These are phyloP conservation scores for Trichomonascaceae sp. DNA, from an alignment of 1,139 yeast species.

Conservation along the genomic window DNA sequence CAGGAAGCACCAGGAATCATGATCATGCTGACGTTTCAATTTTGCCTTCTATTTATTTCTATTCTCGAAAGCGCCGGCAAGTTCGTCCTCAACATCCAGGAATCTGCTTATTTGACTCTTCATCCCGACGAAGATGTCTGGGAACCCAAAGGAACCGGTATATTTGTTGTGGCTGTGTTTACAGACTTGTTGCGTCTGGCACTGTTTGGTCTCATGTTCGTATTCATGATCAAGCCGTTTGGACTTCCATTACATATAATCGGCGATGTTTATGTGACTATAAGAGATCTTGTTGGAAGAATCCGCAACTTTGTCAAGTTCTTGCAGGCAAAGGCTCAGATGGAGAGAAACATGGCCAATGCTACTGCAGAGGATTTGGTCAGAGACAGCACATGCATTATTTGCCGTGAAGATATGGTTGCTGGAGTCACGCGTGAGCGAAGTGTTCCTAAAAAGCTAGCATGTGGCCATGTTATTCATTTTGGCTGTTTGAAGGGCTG, in stretches of 20 bases:
- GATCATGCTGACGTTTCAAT: slow-evolving; percentile 70
- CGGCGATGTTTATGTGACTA: slow-evolving; percentile 58
- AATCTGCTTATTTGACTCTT: slow-evolving; percentile 41
- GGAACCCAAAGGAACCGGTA: slow-evolving; percentile 63
- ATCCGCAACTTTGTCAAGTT: slow-evolving; percentile 48
- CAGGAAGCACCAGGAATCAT: slow-evolving; percentile 36
- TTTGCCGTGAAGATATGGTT: slow-evolving; percentile 80
- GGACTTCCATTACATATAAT: slow-evolving; percentile 60
- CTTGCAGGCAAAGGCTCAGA: slow-evolving; percentile 55
- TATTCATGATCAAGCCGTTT: slow-evolving; percentile 42
- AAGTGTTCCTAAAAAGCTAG: slow-evolving; percentile 63
- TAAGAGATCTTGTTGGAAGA: slow-evolving; percentile 45
- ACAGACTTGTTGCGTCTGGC: slow-evolving; percentile 36
- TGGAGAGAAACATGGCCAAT: slow-evolving; percentile 53
- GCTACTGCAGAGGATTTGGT: slow-evolving; percentile 61
- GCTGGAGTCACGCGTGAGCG: slow-evolving; percentile 36
- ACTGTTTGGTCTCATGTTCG: slow-evolving; percentile 48
- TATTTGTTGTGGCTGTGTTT: slow-evolving; percentile 52
- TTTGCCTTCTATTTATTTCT: slow-evolving; percentile 59
- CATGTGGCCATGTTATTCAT: slow-evolving; percentile 85
- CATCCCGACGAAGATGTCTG: slow-evolving; percentile 59
- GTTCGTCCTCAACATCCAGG: slow-evolving; percentile 51
- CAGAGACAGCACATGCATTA: slow-evolving; percentile 63
- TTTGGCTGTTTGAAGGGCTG: slow-evolving; percentile 87
- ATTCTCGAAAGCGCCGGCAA: slow-evolving; percentile 45